Evolutionary conservation across 1,139 yeast species (phyloP).

Genomic region (Taphrina deformans): DNA sequence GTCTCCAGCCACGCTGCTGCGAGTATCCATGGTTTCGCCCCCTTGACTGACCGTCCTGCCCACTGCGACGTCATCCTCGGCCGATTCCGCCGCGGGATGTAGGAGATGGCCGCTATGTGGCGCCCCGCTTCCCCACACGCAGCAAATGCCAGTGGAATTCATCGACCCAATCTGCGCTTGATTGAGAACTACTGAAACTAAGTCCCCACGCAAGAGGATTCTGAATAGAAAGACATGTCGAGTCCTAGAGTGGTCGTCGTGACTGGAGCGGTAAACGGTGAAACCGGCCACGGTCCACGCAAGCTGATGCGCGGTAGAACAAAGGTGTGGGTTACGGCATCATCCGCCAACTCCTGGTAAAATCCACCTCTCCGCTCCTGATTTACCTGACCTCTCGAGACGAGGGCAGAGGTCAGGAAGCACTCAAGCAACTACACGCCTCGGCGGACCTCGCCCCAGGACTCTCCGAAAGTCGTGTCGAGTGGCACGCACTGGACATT

Average conservation of each 20-base stretch:
- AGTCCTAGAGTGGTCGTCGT: neutral
- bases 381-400: slow-evolving; percentile 11
- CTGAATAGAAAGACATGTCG: neutral
- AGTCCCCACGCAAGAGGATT: too few species aligned
- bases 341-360: neutral
- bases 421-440: neutral
- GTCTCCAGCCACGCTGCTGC: too few species aligned
- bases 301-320: neutral
- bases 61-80: neutral
- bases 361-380: neutral
- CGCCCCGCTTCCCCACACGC: too few species aligned
- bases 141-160: too few species aligned
- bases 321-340: slow-evolving; percentile 10
- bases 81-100: too few species aligned
- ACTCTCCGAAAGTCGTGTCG: neutral
- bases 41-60: too few species aligned
- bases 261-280: neutral
- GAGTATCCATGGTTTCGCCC: too few species aligned
- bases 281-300: too few species aligned
- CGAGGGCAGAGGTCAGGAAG: neutral
- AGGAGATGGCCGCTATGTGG: too few species aligned
- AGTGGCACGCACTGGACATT: slow-evolving; percentile 7
- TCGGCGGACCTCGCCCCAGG: neutral
- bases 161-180: too few species aligned
- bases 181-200: too few species aligned